These are phyloP conservation scores for Colletotrichum sidae DNA, from an alignment of 2,329 filamentous ascomycete species.

Conservation along the genomic window DNA sequence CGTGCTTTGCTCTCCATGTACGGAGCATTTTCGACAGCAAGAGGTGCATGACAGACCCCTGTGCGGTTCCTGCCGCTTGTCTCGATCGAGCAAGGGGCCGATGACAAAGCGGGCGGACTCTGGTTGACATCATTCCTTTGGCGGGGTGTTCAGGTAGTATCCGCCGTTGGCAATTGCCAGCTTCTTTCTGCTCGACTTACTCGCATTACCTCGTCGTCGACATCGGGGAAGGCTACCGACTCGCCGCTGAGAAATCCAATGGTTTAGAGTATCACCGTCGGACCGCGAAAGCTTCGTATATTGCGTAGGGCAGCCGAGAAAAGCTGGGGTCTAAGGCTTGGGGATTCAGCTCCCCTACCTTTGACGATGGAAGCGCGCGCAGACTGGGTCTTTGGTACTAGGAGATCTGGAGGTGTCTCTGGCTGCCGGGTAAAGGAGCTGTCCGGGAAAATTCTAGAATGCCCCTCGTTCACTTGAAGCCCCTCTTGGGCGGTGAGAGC, in stretches of 20 bases:
- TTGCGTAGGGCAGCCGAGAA: too few species aligned
- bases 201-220: neutral
- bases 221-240: too few species aligned
- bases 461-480: neutral
- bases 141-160: slow-evolving; percentile 7
- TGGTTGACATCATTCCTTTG: slow-evolving; percentile 25
- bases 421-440: too few species aligned
- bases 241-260: too few species aligned
- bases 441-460: slow-evolving; percentile 30
- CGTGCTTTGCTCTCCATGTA: neutral
- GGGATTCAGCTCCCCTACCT: too few species aligned
- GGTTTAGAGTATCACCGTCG: too few species aligned
- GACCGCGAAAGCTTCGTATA: too few species aligned
- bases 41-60: slow-evolving; percentile 9
- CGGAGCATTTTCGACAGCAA: slow-evolving; percentile 8
- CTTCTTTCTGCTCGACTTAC: neutral
- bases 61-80: slow-evolving; percentile 1
- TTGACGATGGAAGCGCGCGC: too few species aligned
- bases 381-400: too few species aligned
- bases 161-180: neutral
- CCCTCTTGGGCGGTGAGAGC: slow-evolving; percentile 13
- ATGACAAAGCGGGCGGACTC: slow-evolving; percentile 17
- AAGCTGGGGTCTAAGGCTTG: too few species aligned
- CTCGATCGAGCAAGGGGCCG: neutral
- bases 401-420: too few species aligned